Conservation (phyloP, 345 rosid genomes). For the Salix caprea region DNA sequence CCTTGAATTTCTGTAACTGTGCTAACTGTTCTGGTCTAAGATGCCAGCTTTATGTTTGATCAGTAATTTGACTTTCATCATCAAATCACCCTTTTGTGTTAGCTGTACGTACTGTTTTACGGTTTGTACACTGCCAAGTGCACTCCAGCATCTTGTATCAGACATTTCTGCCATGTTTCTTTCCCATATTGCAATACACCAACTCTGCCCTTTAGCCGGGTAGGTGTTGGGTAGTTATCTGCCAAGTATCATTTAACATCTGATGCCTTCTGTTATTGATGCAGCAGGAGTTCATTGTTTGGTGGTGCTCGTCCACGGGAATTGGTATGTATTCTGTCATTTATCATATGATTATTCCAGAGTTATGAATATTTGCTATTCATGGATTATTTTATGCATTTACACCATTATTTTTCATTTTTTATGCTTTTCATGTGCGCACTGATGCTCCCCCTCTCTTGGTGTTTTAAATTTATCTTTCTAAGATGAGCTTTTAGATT, state of each 20-base stretch:
- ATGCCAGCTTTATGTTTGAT: not conserved
- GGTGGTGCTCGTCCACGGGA: slow-evolving; percentile 26
- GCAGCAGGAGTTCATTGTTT: slow-evolving; percentile 27
- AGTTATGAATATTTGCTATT: not conserved
- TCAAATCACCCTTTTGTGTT: not conserved
- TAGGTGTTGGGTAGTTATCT: not conserved
- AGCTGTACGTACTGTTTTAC: not conserved
- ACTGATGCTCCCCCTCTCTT: not conserved
- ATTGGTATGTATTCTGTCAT: slow-evolving; percentile 11
- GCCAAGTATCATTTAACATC: not conserved
- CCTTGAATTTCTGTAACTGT: not conserved
- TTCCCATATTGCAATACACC: not conserved
- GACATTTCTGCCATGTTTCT: not conserved
- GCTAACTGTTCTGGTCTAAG: not conserved
- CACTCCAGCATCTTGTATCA: not conserved
- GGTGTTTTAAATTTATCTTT: not conserved
- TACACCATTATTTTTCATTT: not conserved
- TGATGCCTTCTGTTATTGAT: slow-evolving; percentile 3
- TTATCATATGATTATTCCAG: not conserved
- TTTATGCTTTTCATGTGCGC: not conserved
- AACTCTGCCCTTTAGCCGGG: not conserved
- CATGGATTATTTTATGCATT: not conserved
- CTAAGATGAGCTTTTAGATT: not conserved
- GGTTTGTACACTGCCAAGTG: not conserved
- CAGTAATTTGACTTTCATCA: not conserved